Base-by-base conservation (phyloP, 2,329 filamentous ascomycete genomes). In the Neopestalotiopsis clavispora region DNA sequence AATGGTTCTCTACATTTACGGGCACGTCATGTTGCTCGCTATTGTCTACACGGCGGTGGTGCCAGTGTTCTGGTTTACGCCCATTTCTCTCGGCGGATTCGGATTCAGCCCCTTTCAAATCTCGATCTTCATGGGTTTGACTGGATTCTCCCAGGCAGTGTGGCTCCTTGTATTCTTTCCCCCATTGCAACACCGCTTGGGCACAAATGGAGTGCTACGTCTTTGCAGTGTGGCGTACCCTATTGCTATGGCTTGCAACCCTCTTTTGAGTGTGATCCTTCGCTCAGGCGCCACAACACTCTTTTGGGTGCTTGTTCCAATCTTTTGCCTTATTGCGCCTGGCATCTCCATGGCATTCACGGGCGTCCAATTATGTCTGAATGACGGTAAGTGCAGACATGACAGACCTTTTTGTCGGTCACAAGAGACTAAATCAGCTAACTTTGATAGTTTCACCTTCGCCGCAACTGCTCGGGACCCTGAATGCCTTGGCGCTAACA, bases 131-230 rank as follows among this genome's bases (percentile, higher is more conserved):
- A 87, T 95, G 81, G 88, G 85, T 1, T 68, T 90, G 1, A 87
- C 85, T 28, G 93, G 93, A 13, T 80, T 87, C 17, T 84, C 88
- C 4, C 93, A 95, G 78, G 89, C 91, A 1, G 68, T 87, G 6
- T 95, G 92, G 92, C 86, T 94, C 1, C 83, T 95, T 0, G 71
- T 93, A 14, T 82, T 86, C 40, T 95, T 95, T 75, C 92, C 93
- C 1, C 81, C 84, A 0, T 78, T 95, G 1, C 92, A 95, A 75
- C 82, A 79, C 45, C 87, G 87, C 23, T 77, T 90, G 28, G 92
- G 92, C 10, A 94, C 92, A 6, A 90, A 89, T 30, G 86, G 85
- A 4, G 82, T 95, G 0, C 81, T 95, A 70, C 84, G 86, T 4
- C 72, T 80, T 9, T 92, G 91, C 76, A 86, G 85, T 1, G 72